Evolutionary conservation across 2,329 filamentous ascomycete genomes (phyloP), one percentile per base, ranked within the genome.

Genomic region (Aureobasidium leucospermi): DNA sequence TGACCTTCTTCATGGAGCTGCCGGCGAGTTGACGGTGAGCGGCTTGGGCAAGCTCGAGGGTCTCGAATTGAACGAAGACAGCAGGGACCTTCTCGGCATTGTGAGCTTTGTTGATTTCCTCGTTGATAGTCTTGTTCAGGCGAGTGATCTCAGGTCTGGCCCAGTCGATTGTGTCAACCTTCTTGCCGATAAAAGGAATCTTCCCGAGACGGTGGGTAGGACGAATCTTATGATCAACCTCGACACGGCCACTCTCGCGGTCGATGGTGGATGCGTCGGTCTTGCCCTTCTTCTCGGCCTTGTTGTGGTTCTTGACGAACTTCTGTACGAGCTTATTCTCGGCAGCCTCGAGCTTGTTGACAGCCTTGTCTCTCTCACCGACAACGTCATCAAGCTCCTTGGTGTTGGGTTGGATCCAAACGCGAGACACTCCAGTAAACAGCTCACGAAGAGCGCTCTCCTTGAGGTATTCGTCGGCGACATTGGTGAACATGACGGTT

Each of bases 101-200:
- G 41, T 88, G 81, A 55, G 88, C 86, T 19, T 67, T 65, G 7
- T 66, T 66, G 10, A 68, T 63, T 13, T 90, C 88, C 59, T 81
- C 78, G 56, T 79, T 80, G 43, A 90, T 86, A 63, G 87, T 81
- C 4, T 89, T 87, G 46, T 86, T 84, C 41, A 95, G 79, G 48
- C 86, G 84, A 52, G 85, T 82, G 51, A 96, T 81, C 69, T 90
- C 85, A 1, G 80, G 79, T 42, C 93, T 86, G 62, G 86, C 87
- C 83, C 89, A 95, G 62, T 93, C 85, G 70, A 99, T 96, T 0
- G 90, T 92, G 73, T 97, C 91, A n/a, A 94, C 88, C 71, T 94
- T 93, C 66, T 88, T 83, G 63, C 90, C 87, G 63, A 91, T 79
- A 34, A 96, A 72, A 6, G 81, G 79, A 67, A 86, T 88, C 55